Evolutionary conservation across 2,329 filamentous ascomycete species (phyloP), one percentile per base, ranked within the genome.

Genomic region (Nemania diffusa): DNA sequence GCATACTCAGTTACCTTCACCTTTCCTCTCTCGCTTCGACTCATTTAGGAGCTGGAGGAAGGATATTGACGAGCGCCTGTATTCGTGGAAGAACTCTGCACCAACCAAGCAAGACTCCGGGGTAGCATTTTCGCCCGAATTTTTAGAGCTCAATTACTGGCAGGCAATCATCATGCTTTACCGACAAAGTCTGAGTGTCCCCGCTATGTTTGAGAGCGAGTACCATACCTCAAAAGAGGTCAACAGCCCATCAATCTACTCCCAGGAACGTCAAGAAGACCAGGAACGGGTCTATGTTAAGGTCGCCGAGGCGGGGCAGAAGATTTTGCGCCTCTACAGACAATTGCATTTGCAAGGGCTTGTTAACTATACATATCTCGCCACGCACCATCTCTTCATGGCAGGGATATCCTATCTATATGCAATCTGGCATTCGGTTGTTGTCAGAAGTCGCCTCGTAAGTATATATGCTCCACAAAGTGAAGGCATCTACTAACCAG

Each of bases 321-420:
- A 92, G 80, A 95, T 97, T 2, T 81, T 98, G 76, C 92, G 94
- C 68, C 86, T 97, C 40, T 98, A 98, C 79, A 86, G 95, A 59
- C 93, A 97, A 76, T 83, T 98, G 67, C 95, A 98, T 79, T 85
- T 94, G 9, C 89, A 93, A 64, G 91, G 93, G 59, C 85, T 97
- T 46, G 95, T 98, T 62, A 98, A 97, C 79, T 97, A 97, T 78
- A 98, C 95, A 0, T 98, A 97, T 79, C 83, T 98, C 61, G 94
- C 96, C 1, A 97, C 96, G 0, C 95, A 98, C 78, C 94, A 98
- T 79, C 85, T 98, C 6, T 98, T 98, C 81, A 97, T 97, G 92
- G 95, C 95, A 29, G 95, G 94, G 81, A 91, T 98, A 66, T 97
- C 95, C 26, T 98, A 97, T 79, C 85, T 98, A 1, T 98, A 97